These are phyloP conservation scores for Naegleria fowleri DNA, from an alignment of 208 protist species.

Conservation along the genomic window DNA sequence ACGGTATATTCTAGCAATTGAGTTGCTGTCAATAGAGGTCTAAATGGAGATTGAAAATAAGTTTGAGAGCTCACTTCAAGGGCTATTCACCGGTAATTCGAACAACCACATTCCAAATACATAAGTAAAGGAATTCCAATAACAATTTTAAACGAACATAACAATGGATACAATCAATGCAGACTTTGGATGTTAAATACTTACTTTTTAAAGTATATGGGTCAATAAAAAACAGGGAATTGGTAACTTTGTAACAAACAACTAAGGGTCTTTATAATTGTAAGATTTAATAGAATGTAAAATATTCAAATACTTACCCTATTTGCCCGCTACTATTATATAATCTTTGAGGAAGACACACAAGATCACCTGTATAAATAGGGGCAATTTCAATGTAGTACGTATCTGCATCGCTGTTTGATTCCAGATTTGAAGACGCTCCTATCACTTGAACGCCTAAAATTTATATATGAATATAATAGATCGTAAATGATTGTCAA, in stretches of 20 bases:
- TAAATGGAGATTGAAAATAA: slow-evolving; percentile 15
- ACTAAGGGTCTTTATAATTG: not conserved
- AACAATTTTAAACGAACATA: too few species aligned
- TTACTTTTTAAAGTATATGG: not conserved
- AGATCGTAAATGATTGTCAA: not conserved
- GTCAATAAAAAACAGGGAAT: not conserved
- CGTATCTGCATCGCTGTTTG: not conserved
- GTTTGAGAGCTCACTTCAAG: not conserved
- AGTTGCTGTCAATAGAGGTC: not conserved
- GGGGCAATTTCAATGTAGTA: not conserved
- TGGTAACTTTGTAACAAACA: not conserved
- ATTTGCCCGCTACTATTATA: not conserved
- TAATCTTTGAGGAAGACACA: slow-evolving; percentile 17
- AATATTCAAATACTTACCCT: not conserved
- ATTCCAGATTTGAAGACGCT: not conserved
- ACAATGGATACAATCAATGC: too few species aligned
- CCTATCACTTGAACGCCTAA: not conserved
- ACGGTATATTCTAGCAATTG: slow-evolving; percentile 12
- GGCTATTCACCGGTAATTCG: too few species aligned
- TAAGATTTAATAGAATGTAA: not conserved
- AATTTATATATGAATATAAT: not conserved
- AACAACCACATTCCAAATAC: too few species aligned
- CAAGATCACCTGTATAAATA: not conserved
- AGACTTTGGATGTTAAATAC: not conserved
- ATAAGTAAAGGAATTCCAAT: too few species aligned